Conservation (phyloP, 768 basidiomycete species). For the Sistotremastrum niveocremeum region DNA sequence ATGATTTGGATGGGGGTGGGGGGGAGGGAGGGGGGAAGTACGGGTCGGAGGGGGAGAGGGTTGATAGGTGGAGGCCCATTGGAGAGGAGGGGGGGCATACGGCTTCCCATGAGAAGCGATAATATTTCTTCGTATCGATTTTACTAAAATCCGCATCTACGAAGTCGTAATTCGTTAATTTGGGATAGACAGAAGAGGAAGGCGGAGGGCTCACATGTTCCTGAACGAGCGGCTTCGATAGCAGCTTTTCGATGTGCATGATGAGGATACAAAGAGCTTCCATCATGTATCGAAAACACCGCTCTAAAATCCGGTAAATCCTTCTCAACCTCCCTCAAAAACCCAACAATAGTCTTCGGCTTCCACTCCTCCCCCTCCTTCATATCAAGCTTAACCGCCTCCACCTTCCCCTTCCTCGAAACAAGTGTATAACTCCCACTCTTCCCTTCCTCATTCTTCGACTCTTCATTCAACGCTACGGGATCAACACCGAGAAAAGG, state of each 20-base stretch:
- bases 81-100: conserved; percentile 15
- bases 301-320: conserved; percentile 20
- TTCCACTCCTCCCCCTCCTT: no score
- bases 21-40: conserved; percentile 8
- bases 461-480: conserved; percentile 9
- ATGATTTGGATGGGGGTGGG: conserved; percentile 19
- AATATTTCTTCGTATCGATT: no score
- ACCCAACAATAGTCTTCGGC: conserved; percentile 7
- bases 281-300: conserved; percentile 25
- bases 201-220: no score
- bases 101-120: conserved; percentile 8
- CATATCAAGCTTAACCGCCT: no score
- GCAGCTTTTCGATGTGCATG: no score
- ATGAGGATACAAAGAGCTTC: no score
- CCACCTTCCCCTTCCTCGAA: conserved; percentile 7
- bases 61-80: conserved; percentile 14
- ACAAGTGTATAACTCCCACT: conserved; percentile 10
- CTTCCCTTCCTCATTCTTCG: conserved; percentile 11
- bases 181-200: no score
- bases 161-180: no score
- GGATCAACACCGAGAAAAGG: conserved; percentile 25
- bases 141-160: no score
- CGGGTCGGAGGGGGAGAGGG: conserved; percentile 18
- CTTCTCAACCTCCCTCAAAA: conserved; percentile 16
- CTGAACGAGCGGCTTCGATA: no score